phyloP scores from a whole-genome alignment of 495 filamentous ascomycete genomes.

The Podospora anserina region DNA sequence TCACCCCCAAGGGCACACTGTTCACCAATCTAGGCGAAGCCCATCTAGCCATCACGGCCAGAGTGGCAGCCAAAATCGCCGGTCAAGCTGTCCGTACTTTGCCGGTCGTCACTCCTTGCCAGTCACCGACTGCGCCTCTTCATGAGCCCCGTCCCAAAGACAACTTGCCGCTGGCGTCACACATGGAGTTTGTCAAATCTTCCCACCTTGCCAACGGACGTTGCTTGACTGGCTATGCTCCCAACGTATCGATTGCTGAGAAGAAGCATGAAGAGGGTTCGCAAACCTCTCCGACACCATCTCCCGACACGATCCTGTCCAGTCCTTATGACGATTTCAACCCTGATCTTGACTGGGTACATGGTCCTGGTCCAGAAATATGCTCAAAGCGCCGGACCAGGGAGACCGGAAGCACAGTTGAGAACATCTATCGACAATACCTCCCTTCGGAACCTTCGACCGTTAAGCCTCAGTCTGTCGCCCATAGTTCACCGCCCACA shows the following conservation, averaged over 20 bases:
- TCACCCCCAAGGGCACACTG: constrained; percentile 23
- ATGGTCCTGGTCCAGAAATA: constrained; percentile 8
- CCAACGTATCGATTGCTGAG: background rate
- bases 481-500: background rate
- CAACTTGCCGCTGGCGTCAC: constrained; percentile 8
- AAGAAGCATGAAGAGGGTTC: background rate
- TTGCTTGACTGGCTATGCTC: constrained; percentile 15
- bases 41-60: constrained; percentile 30
- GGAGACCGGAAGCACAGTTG: constrained; percentile 31
- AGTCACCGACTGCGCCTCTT: background rate
- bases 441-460: constrained; percentile 14
- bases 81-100: constrained; percentile 4
- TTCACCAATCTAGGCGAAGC: constrained; percentile 30
- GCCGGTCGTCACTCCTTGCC: constrained; percentile 11
- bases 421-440: constrained; percentile 34
- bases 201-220: constrained; percentile 14
- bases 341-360: background rate
- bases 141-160: background rate
- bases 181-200: constrained; percentile 15
- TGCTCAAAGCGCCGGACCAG: constrained; percentile 1
- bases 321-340: constrained; percentile 4
- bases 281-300: background rate
- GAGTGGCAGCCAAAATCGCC: constrained; percentile 13
- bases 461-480: background rate
- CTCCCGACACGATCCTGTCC: background rate